phyloP scores from a whole-genome alignment of 2,329 filamentous ascomycete species.

The Sordariomycetes sp. region DNA sequence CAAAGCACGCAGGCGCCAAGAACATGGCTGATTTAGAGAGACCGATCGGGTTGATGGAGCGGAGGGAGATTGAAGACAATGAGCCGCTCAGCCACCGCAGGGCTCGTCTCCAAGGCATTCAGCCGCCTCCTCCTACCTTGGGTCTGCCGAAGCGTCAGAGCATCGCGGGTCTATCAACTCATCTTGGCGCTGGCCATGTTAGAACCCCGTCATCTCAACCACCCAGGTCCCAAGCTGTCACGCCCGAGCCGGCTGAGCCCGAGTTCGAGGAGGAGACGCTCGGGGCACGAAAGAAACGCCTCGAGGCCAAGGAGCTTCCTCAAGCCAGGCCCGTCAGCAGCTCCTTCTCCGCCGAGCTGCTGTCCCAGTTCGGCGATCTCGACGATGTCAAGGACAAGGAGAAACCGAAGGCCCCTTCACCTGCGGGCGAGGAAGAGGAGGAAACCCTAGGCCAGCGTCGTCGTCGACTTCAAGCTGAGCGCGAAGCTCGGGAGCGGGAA shows the following conservation, averaged over 20 bases:
- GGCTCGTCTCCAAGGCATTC: slow-evolving; percentile 61
- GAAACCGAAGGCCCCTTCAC: slow-evolving; percentile 12
- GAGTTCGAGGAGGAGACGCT: slow-evolving; percentile 57
- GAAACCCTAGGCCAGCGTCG: slow-evolving; percentile 75
- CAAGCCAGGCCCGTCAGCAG: slow-evolving; percentile 50
- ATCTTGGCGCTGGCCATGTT: slow-evolving; percentile 5
- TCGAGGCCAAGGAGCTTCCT: slow-evolving; percentile 52
- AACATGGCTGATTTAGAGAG: slow-evolving; percentile 47
- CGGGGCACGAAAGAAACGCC: slow-evolving; percentile 52
- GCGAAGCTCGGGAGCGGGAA: slow-evolving; percentile 52
- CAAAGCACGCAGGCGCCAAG: slow-evolving; percentile 43
- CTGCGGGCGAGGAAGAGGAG: slow-evolving; percentile 36
- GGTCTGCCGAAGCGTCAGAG: slow-evolving; percentile 31
- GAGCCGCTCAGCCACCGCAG: slow-evolving; percentile 76
- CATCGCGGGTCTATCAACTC: slow-evolving; percentile 30
- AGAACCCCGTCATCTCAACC: slow-evolving; percentile 1
- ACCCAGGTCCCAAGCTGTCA: slow-evolving; percentile 6
- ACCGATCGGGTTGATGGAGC: slow-evolving; percentile 69
- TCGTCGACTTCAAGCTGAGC: slow-evolving; percentile 60
- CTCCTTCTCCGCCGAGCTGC: slow-evolving; percentile 60
- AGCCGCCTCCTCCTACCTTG: slow-evolving; percentile 33
- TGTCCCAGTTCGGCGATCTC: slow-evolving; percentile 52
- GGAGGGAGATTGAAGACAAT: slow-evolving; percentile 80
- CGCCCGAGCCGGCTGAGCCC: slow-evolving; percentile 39
- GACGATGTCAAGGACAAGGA: slow-evolving; percentile 18